These are phyloP conservation scores for Otatea glauca DNA, from an alignment of 176 grass and related monocot genomes.

Conservation along the genomic window DNA sequence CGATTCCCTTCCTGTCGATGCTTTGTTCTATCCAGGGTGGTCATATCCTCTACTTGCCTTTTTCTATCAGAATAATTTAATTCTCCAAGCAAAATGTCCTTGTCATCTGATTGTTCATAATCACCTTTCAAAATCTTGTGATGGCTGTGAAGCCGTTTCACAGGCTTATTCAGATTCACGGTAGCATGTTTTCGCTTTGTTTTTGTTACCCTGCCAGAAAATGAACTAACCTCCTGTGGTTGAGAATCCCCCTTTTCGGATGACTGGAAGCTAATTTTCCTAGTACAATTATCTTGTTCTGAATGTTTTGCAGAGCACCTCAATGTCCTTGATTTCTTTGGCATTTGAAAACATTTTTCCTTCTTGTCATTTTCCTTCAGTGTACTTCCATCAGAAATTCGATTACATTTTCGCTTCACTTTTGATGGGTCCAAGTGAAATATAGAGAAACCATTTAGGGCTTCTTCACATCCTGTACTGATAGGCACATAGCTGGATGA, in stretches of 20 bases:
- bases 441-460: conserved; percentile 16
- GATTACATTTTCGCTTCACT: conserved; percentile 50
- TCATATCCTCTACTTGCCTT: conserved; percentile 40
- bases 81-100: conserved; percentile 36
- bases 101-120: conserved; percentile 32
- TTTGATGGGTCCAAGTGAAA: conserved; percentile 49
- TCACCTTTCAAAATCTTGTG: conserved; percentile 41
- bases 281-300: conserved; percentile 42
- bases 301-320: conserved; percentile 36
- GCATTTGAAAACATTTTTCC: conserved; percentile 36
- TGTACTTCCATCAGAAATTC: conserved; percentile 46
- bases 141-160: conserved; percentile 47
- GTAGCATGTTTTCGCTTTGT: conserved; percentile 54
- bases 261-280: conserved; percentile 47
- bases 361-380: conserved; percentile 36
- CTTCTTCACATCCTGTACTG: conserved; percentile 50
- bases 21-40: conserved; percentile 24
- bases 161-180: conserved; percentile 50
- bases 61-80: conserved; percentile 42
- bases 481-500: conserved; percentile 67
- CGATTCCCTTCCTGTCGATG: conserved; percentile 39
- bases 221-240: conserved; percentile 34
- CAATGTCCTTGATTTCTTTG: conserved; percentile 42
- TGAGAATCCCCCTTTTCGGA: conserved; percentile 40
- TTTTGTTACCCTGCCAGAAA: conserved; percentile 48